These are phyloP conservation scores for Clohesyomyces aquaticus DNA, from an alignment of 495 filamentous ascomycete genomes.

Conservation along the genomic window DNA sequence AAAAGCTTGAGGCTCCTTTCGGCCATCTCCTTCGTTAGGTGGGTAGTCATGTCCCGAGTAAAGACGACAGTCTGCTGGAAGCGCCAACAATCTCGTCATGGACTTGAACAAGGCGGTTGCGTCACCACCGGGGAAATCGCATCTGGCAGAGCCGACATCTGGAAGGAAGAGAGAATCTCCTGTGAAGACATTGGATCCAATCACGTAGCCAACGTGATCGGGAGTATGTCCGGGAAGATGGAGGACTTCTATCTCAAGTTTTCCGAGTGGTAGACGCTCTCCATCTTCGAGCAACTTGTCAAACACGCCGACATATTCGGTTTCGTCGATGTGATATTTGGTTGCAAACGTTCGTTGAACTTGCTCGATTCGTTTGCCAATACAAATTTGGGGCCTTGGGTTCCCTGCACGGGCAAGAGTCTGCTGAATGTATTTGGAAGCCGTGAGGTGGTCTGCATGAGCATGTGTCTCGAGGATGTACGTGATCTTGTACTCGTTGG, in stretches of 20 bases:
- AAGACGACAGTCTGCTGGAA: slow-evolving; percentile 50
- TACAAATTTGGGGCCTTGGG: slow-evolving; percentile 52
- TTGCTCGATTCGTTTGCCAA: slow-evolving; percentile 58
- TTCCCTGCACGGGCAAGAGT: slow-evolving; percentile 44
- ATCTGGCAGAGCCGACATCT: slow-evolving; percentile 63
- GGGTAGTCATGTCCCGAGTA: slow-evolving; percentile 56
- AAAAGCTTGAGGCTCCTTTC: slow-evolving; percentile 46
- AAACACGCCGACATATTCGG: slow-evolving; percentile 54
- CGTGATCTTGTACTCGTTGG: slow-evolving; percentile 53
- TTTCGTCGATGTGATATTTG: slow-evolving; percentile 51
- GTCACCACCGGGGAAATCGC: slow-evolving; percentile 62
- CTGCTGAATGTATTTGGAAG: slow-evolving; percentile 58
- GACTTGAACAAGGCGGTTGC: slow-evolving; percentile 54
- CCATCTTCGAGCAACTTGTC: slow-evolving; percentile 58
- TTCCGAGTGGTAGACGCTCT: slow-evolving; percentile 55
- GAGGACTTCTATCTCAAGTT: slow-evolving; percentile 51
- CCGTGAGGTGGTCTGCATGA: slow-evolving; percentile 65
- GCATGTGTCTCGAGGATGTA: slow-evolving; percentile 62
- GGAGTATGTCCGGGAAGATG: slow-evolving; percentile 66
- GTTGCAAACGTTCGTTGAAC: slow-evolving; percentile 56
- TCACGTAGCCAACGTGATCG: slow-evolving; percentile 62
- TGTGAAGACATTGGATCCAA: slow-evolving; percentile 62
- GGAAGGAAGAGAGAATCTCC: slow-evolving; percentile 64
- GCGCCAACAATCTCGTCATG: slow-evolving; percentile 50
- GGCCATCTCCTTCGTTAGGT: slow-evolving; percentile 29